Evolutionary conservation across 139 green algal genomes (phyloP), one percentile per base, ranked within the genome.

Genomic region (Limnomonas spitsbergensis): DNA sequence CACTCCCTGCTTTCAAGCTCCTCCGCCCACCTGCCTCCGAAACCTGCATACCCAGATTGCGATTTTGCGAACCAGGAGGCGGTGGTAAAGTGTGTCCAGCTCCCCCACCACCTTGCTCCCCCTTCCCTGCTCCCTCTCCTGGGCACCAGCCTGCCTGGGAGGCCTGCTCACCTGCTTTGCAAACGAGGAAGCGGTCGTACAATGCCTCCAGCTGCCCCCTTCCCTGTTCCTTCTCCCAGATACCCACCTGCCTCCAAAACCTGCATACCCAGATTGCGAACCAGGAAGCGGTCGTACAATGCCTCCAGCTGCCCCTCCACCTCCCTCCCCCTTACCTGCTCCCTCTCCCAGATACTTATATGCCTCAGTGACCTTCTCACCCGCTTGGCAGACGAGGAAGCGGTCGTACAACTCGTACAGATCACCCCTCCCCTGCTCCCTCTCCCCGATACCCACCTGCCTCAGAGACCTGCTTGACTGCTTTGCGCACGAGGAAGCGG

Each of bases 161-260:
- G 29, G 79, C 78, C 36, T 83, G 78, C 38, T 68, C 24, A 24
- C 66, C 71, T 39, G 38, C 9, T 14, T 31, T 47, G 35, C 94
- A 79, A 9, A 98, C 67, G 1, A 98, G 87, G 78, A 98, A 98
- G 26, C 94, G 85, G 72, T 98, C 94, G 70, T 96, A 98, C 80
- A 98, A 82, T 2, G 94, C 94, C 79, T 98, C 92, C 38, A 96
- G 88, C 83, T 96, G 91, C 84, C 95, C 92, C 31, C 81, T 90
- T 81, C 95, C 97, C 78, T 72, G 84, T 79, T 26, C 89, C 91
- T 61, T 61, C 47, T 29, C 14, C 14, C 47, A 61, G 20, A 20
- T 61, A 61, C 47, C 47, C 47, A 29, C 47, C 20, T 61, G 47
- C 20, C 47, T 61, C 14, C 47, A 14, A 20, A 14, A 61, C 47